A percentile compares a stretch with the other conserved stretches of the same genome.
phyloP scores from a whole-genome alignment of 2,329 filamentous ascomycete genomes.

The Stachybotrys elegans region DNA sequence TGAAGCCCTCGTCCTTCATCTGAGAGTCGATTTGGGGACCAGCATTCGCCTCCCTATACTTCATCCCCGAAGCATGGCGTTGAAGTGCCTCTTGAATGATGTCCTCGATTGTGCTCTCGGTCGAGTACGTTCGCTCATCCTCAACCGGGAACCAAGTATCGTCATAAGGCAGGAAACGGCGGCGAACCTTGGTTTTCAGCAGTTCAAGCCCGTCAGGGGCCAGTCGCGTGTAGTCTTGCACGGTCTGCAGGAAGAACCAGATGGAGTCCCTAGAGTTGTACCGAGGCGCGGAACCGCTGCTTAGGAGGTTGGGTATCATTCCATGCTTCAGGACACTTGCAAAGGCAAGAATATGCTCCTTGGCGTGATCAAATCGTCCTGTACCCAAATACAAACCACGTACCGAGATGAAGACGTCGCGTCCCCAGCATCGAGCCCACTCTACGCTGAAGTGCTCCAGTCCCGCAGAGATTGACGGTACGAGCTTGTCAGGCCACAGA shows the following conservation, averaged over 20 bases:
- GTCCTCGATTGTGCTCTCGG: constrained; percentile 77
- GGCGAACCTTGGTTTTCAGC: constrained; percentile 69
- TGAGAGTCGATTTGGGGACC: constrained; percentile 83
- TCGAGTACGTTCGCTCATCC: constrained; percentile 80
- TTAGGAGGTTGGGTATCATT: constrained; percentile 93
- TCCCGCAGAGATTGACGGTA: constrained; percentile 85
- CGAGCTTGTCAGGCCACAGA: constrained; percentile 77
- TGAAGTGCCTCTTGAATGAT: constrained; percentile 92
- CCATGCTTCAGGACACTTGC: constrained; percentile 95
- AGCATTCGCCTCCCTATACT: constrained; percentile 91
- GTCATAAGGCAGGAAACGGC: constrained; percentile 90
- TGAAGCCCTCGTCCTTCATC: constrained; percentile 89
- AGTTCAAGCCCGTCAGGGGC: constrained; percentile 72
- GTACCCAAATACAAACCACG: constrained; percentile 89
- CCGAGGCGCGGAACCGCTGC: constrained; percentile 76
- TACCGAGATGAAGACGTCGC: constrained; percentile 94
- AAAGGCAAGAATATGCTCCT: constrained; percentile 91
- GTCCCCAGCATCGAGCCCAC: constrained; percentile 96
- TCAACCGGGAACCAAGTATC: constrained; percentile 87
- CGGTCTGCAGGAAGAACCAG: constrained; percentile 96
- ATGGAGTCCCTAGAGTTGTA: constrained; percentile 96
- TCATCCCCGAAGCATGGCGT: constrained; percentile 83
- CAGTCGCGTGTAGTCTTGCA: constrained; percentile 85
- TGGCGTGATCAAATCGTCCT: constrained; percentile 81
- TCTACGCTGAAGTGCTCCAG: constrained; percentile 89